Base-by-base conservation (phyloP, 2,329 filamentous ascomycete genomes). In the Penicillium italicum region DNA sequence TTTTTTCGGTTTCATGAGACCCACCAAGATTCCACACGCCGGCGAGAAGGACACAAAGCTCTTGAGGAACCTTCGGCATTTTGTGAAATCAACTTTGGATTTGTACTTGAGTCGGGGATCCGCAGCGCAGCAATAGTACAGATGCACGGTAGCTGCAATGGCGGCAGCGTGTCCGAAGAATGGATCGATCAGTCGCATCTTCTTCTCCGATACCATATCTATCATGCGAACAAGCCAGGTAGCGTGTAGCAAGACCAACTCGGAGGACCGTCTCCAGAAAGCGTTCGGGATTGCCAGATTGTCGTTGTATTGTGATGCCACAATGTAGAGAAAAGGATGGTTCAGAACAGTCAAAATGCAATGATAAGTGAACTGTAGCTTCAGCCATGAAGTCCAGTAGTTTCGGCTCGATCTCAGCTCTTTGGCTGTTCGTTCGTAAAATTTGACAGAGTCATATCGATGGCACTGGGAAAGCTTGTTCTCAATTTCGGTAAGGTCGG, bases 161-260 rank as follows among this genome's bases (percentile, higher is more conserved):
- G 79, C 79, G 0, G 79, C 78, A 1, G 74, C 75, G 41, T 82
- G 79, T 0, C 77, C 79, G 33, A 82, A 79, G 62, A 81, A 82
- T 0, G 80, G 80, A 59, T 82, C 80, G 3, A 75, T 75, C 8
- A 82, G 68, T 4, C 73, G 73, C 10, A 81, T 69, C 49, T 78
- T 74, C 66, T 80, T 81, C 52, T 81, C 78, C 1, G 77, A 69
- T 1, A 80, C 76, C 80, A 82, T 81, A 45, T 81, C 79, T 36
- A 82, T 80, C 66, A 82, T 76, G 4, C 80, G 75, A 14, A 80
- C 79, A 38, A 82, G 76, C 80, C 80, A 82, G 0, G 80, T 82
- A 2, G 78, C 75, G 45, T 82, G 80, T 2, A 82, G 66, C 1
- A 82, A 65, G 0, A 79, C 80, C 12, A 80, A 65, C 59, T 82